phyloP scores from a whole-genome alignment of 495 filamentous ascomycete species.

The Aspergillus ostianus region DNA sequence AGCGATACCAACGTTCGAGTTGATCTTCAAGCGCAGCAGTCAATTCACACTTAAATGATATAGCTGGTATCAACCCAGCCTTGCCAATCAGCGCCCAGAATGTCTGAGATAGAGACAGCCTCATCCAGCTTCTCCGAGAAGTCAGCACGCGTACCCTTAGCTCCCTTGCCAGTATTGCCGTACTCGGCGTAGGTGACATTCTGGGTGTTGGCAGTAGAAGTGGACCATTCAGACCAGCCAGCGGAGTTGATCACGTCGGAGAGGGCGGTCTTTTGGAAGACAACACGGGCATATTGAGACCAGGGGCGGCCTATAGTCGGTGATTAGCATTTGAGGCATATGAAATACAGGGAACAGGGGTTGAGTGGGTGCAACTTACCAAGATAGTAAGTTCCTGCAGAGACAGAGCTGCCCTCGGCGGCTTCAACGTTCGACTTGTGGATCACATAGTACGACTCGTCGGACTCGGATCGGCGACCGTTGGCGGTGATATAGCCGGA shows the following conservation, averaged over 20 bases:
- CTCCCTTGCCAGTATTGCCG: slow-evolving; percentile 56
- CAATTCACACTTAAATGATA: slow-evolving; percentile 18
- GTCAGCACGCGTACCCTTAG: slow-evolving; percentile 55
- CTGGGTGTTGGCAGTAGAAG: slow-evolving; percentile 44
- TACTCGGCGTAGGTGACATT: slow-evolving; percentile 60
- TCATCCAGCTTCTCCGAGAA: slow-evolving; percentile 49
- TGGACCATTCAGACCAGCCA: slow-evolving; percentile 61
- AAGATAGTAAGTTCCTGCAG: slow-evolving; percentile 55
- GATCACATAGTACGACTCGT: slow-evolving; percentile 61
- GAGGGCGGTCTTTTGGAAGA: slow-evolving; percentile 58
- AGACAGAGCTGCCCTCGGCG: slow-evolving; percentile 45
- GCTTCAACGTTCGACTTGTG: slow-evolving; percentile 52
- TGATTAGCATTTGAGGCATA: background rate
- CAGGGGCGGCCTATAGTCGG: slow-evolving; percentile 55
- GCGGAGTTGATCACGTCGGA: slow-evolving; percentile 57
- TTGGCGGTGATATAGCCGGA: slow-evolving; percentile 59
- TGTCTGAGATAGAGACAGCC: slow-evolving; percentile 43
- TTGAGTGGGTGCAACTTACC: slow-evolving; percentile 1
- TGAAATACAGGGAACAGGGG: no score
- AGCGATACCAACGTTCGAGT: no score
- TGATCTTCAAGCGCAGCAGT: no score
- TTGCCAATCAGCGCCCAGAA: slow-evolving; percentile 53
- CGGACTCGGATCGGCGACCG: slow-evolving; percentile 50
- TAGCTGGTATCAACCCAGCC: slow-evolving; percentile 43
- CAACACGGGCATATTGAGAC: slow-evolving; percentile 57